A percentile compares a stretch with the other conserved stretches of the same genome.
phyloP scores from a whole-genome alignment of 2,329 filamentous ascomycete genomes.

The Colletotrichum sp. region DNA sequence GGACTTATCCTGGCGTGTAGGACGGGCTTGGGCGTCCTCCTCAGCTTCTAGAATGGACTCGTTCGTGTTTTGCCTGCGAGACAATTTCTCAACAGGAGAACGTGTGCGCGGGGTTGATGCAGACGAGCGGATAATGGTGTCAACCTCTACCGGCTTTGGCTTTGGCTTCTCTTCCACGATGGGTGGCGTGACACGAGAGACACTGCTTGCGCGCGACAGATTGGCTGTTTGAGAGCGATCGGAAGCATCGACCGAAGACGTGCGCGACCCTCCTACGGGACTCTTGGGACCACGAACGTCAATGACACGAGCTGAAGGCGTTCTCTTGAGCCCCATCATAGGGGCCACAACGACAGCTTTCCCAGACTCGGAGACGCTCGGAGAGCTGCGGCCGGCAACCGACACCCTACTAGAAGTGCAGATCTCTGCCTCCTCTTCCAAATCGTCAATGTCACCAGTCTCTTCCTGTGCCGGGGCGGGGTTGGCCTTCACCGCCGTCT shows the following conservation, averaged over 20 bases:
- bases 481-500: neutral
- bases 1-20: neutral
- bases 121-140: slow-evolving; percentile 15
- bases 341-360: slow-evolving; percentile 41
- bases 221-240: slow-evolving; percentile 48
- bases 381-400: slow-evolving; percentile 55
- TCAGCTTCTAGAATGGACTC: slow-evolving; percentile 50
- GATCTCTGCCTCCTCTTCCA: slow-evolving; percentile 59
- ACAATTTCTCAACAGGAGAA: slow-evolving; percentile 35
- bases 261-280: slow-evolving; percentile 50
- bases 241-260: slow-evolving; percentile 49
- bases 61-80: slow-evolving; percentile 28
- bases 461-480: slow-evolving; percentile 40
- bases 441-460: slow-evolving; percentile 52
- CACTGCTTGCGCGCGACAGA: slow-evolving; percentile 43
- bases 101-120: slow-evolving; percentile 27
- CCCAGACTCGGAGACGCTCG: slow-evolving; percentile 51
- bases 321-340: slow-evolving; percentile 40
- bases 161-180: slow-evolving; percentile 42
- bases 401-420: slow-evolving; percentile 62
- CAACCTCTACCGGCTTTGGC: slow-evolving; percentile 26
- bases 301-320: slow-evolving; percentile 61
- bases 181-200: slow-evolving; percentile 39
- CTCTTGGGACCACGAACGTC: slow-evolving; percentile 60
- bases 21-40: slow-evolving; percentile 33